Evolutionary conservation across 2,329 filamentous ascomycete genomes (phyloP).

Genomic region (Cadophora sp.): DNA sequence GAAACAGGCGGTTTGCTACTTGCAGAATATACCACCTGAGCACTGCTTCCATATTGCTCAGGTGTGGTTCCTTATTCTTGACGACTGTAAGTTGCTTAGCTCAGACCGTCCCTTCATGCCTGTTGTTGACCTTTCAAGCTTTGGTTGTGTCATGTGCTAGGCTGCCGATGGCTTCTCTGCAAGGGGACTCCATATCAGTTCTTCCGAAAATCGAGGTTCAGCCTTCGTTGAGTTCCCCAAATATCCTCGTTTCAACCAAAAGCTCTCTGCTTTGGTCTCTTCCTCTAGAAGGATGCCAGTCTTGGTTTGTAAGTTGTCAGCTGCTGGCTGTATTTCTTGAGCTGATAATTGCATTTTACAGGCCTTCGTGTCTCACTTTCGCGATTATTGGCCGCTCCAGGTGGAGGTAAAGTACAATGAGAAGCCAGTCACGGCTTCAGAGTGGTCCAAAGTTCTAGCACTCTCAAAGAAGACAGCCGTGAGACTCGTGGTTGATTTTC

Average conservation of each 20-base stretch:
- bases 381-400: slow-evolving; percentile 51
- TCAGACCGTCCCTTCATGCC: neutral
- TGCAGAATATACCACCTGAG: slow-evolving; percentile 45
- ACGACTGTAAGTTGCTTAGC: slow-evolving; percentile 48
- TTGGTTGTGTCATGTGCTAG: slow-evolving; percentile 53
- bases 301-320: slow-evolving; percentile 53
- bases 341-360: neutral
- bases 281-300: slow-evolving; percentile 49
- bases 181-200: slow-evolving; percentile 40
- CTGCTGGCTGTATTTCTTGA: neutral
- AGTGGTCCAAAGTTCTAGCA: slow-evolving; percentile 41
- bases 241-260: slow-evolving; percentile 21
- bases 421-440: slow-evolving; percentile 38
- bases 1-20: slow-evolving; percentile 54
- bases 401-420: slow-evolving; percentile 49
- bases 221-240: neutral
- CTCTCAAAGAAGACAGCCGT: slow-evolving; percentile 33
- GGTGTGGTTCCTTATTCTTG: slow-evolving; percentile 55
- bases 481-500: slow-evolving; percentile 34
- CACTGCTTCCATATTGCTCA: slow-evolving; percentile 57
- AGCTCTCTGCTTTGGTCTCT: slow-evolving; percentile 48
- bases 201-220: slow-evolving; percentile 3
- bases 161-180: slow-evolving; percentile 47
- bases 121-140: slow-evolving; percentile 22
- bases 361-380: slow-evolving; percentile 51